These are phyloP conservation scores for Trichoderma koningiopsis DNA, from an alignment of 2,329 filamentous ascomycete species.

Conservation along the genomic window DNA sequence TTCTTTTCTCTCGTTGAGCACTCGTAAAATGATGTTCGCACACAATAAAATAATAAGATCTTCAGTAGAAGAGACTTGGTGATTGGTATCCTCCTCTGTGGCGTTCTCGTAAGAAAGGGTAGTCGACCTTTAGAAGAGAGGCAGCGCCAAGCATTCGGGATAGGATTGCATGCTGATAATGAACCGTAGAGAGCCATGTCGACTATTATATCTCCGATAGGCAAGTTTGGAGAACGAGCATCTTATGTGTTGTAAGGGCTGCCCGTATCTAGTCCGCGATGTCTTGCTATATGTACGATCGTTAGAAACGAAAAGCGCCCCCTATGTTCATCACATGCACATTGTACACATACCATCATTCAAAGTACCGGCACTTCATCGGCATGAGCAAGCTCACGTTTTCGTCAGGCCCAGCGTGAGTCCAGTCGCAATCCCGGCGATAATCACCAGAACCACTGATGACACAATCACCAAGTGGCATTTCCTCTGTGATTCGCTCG, in stretches of 20 bases:
- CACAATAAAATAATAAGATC: constrained; percentile 62
- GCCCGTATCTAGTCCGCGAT: neutral
- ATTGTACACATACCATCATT: neutral
- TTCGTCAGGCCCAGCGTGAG: constrained; percentile 44
- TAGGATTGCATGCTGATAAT: constrained; percentile 59
- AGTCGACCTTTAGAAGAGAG: constrained; percentile 53
- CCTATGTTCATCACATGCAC: neutral
- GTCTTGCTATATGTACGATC: neutral
- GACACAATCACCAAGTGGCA: constrained; percentile 40
- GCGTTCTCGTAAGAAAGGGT: constrained; percentile 67
- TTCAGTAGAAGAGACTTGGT: constrained; percentile 56
- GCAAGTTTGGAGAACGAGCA: constrained; percentile 45
- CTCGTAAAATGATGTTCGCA: constrained; percentile 50
- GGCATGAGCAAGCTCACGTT: constrained; percentile 35
- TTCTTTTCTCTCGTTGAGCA: constrained; percentile 49
- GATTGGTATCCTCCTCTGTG: constrained; percentile 44
- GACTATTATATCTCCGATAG: constrained; percentile 64
- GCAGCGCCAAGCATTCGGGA: constrained; percentile 63
- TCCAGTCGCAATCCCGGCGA: constrained; percentile 45
- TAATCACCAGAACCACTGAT: constrained; percentile 36
- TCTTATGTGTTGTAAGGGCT: neutral
- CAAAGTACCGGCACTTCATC: neutral
- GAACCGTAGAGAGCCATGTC: constrained; percentile 58
- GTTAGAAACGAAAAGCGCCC: neutral
- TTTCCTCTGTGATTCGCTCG: constrained; percentile 34